These are phyloP conservation scores for Fusarium tuaranense DNA, from an alignment of 2,329 filamentous ascomycete species.

Conservation along the genomic window DNA sequence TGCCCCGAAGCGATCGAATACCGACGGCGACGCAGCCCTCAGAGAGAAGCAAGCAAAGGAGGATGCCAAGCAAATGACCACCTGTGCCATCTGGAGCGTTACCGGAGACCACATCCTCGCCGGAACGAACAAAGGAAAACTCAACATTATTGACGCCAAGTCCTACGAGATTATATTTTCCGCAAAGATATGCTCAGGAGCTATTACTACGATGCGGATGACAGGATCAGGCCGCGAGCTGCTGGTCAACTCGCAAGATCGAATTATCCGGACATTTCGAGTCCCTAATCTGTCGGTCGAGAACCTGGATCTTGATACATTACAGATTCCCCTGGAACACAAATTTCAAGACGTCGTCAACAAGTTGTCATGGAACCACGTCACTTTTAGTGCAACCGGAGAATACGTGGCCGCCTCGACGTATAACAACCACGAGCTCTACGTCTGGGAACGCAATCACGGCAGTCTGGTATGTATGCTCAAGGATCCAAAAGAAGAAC, in stretches of 20 bases:
- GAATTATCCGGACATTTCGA: constrained; percentile 92
- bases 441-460: constrained; percentile 95
- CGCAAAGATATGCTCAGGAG: constrained; percentile 86
- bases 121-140: constrained; percentile 93
- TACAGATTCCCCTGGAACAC: constrained; percentile 93
- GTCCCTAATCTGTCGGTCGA: constrained; percentile 80
- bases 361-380: constrained; percentile 94
- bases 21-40: constrained; percentile 75
- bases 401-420: constrained; percentile 98
- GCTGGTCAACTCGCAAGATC: constrained; percentile 92
- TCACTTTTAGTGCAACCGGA: constrained; percentile 91
- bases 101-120: constrained; percentile 90
- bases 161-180: constrained; percentile 89
- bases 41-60: constrained; percentile 90
- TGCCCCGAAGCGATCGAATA: constrained; percentile 78
- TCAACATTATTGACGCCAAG: constrained; percentile 92
- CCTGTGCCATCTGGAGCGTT: constrained; percentile 88
- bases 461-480: constrained; percentile 96
- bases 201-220: constrained; percentile 88
- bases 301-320: constrained; percentile 83
- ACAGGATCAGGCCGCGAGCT: constrained; percentile 85
- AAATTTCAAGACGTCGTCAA: constrained; percentile 99
- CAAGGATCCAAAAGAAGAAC: constrained; percentile 95
- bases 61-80: constrained; percentile 95
- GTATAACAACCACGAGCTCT: constrained; percentile 98